These are phyloP conservation scores for Boletus speciosus DNA, from an alignment of 768 basidiomycete species.

Conservation along the genomic window DNA sequence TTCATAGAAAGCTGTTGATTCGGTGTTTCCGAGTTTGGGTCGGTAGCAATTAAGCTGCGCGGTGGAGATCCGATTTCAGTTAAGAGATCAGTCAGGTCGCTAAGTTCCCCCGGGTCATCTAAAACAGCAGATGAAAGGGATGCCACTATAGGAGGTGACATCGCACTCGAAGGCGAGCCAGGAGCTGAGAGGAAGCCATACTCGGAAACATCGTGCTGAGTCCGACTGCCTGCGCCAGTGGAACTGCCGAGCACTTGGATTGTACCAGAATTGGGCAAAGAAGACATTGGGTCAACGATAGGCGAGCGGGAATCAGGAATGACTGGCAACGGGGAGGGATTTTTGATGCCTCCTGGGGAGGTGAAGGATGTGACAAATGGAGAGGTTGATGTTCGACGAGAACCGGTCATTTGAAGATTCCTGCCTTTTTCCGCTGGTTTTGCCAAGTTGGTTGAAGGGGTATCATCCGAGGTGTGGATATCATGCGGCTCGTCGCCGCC, in stretches of 20 bases:
- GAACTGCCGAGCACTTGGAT: neutral
- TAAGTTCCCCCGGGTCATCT: slow-evolving; percentile 19
- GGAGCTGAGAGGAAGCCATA: neutral
- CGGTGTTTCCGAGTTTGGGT: neutral
- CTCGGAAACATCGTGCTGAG: neutral
- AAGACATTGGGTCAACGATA: neutral
- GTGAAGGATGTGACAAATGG: neutral
- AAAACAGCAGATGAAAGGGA: neutral
- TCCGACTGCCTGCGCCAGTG: neutral
- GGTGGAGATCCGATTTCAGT: slow-evolving; percentile 20
- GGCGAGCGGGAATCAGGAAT: neutral
- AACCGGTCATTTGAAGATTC: neutral
- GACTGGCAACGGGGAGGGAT: neutral
- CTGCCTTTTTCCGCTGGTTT: neutral
- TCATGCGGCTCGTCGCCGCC: slow-evolving; percentile 5
- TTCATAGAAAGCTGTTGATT: neutral
- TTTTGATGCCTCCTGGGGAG: neutral
- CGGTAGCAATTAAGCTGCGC: neutral
- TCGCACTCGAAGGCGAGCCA: neutral
- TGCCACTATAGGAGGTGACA: neutral
- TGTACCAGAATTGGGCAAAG: neutral
- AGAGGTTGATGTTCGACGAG: neutral
- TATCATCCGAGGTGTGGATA: neutral
- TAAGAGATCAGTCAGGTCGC: slow-evolving; percentile 31
- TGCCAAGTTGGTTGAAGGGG: neutral